These are phyloP conservation scores for Kwoniella shivajii DNA, from an alignment of 1,284 basidiomycete genomes.

Conservation along the genomic window DNA sequence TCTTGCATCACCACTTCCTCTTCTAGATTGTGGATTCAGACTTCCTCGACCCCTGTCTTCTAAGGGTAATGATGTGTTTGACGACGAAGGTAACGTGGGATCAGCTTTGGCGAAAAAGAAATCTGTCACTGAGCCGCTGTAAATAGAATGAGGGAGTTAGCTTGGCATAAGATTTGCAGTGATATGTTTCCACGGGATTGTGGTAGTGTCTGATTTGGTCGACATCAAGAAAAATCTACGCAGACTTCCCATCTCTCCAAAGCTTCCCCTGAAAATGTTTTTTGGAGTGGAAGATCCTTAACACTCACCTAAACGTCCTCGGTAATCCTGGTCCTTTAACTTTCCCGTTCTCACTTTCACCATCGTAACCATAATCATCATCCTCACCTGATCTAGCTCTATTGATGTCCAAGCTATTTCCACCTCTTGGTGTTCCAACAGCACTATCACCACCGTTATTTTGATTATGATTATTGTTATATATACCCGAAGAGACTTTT, in stretches of 20 bases:
- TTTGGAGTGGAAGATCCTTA: not conserved
- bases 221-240: no score
- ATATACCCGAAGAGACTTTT: constrained; percentile 31
- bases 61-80: constrained; percentile 9
- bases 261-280: no score
- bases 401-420: constrained; percentile 33
- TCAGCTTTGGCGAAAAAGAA: constrained; percentile 37
- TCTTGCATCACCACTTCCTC: not conserved
- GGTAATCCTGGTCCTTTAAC: constrained; percentile 37
- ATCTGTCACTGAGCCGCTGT: constrained; percentile 33
- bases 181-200: no score
- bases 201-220: no score
- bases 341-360: constrained; percentile 53
- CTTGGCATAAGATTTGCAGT: no score
- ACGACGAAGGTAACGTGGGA: not conserved
- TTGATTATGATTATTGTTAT: constrained; percentile 34
- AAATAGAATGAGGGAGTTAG: no score
- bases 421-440: constrained; percentile 30
- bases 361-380: constrained; percentile 35
- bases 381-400: constrained; percentile 14
- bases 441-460: constrained; percentile 34
- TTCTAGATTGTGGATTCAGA: not conserved
- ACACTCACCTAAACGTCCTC: constrained; percentile 50
- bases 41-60: constrained; percentile 7
- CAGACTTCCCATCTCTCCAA: no score